Conservation (phyloP, 2,329 filamentous ascomycete genomes). For the Xylariales sp. region DNA sequence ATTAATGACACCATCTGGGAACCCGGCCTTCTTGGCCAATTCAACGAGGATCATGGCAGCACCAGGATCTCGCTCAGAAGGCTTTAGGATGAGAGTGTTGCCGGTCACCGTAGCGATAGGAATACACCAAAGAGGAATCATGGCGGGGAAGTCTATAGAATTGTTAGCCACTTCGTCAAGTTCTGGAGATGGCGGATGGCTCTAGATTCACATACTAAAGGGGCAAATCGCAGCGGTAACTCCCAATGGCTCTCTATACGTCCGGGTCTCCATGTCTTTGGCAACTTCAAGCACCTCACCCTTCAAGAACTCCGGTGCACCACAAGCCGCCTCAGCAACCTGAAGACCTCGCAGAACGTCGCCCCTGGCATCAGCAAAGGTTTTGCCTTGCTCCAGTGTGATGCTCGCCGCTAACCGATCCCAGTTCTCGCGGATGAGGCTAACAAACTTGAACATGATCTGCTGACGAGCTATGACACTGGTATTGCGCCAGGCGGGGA, state of each 20-base stretch:
- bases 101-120: constrained; percentile 86
- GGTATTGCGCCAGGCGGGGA: constrained; percentile 77
- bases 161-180: constrained; percentile 17
- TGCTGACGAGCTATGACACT: constrained; percentile 80
- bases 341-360: constrained; percentile 86
- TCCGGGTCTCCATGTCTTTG: constrained; percentile 90
- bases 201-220: constrained; percentile 71
- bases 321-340: constrained; percentile 85
- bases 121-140: constrained; percentile 94
- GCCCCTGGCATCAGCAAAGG: constrained; percentile 82
- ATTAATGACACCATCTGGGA: constrained; percentile 85
- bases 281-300: constrained; percentile 86
- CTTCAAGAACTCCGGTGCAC: constrained; percentile 82
- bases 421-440: constrained; percentile 85
- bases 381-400: constrained; percentile 90
- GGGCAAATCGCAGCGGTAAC: constrained; percentile 87
- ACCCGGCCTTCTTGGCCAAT: constrained; percentile 81
- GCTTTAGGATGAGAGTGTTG: constrained; percentile 87
- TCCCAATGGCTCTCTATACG: constrained; percentile 83
- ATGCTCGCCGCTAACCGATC: constrained; percentile 86
- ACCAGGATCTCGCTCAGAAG: constrained; percentile 85
- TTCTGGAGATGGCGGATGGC: not conserved
- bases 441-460: constrained; percentile 89
- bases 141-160: constrained; percentile 82
- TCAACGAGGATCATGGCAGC: constrained; percentile 88